Conservation (phyloP, 129 eudicot species). For the Escallonia rubra region DNA sequence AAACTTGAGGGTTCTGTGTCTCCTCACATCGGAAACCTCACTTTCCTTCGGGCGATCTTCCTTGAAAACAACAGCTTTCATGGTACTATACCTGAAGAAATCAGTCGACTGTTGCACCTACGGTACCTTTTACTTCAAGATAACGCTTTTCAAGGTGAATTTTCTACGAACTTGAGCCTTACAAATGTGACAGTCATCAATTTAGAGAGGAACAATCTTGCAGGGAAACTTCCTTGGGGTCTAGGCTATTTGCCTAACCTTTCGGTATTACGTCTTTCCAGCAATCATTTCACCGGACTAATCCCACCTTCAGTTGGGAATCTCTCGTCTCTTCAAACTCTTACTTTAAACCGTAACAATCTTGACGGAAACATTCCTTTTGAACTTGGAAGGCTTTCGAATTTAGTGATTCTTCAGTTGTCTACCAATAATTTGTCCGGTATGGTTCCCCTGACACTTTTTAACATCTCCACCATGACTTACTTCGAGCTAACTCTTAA, state of each 20-base stretch:
- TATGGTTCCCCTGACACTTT: slow-evolving; percentile 2
- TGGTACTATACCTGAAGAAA: slow-evolving; percentile 10
- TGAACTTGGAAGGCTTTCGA: slow-evolving; percentile 6
- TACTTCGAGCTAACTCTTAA: neutral
- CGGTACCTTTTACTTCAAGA: slow-evolving; percentile 7
- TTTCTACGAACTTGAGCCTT: slow-evolving; percentile 18
- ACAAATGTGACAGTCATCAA: slow-evolving; percentile 18
- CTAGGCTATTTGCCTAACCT: slow-evolving; percentile 19
- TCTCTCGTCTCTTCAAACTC: slow-evolving; percentile 11
- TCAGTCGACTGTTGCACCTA: slow-evolving; percentile 6
- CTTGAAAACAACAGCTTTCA: slow-evolving; percentile 10
- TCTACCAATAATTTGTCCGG: slow-evolving; percentile 19
- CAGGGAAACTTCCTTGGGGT: slow-evolving; percentile 17
- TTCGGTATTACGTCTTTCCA: slow-evolving; percentile 1
- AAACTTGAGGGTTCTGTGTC: slow-evolving; percentile 8
- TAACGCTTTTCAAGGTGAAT: slow-evolving; percentile 23
- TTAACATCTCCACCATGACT: neutral
- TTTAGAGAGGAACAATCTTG: slow-evolving; percentile 17
- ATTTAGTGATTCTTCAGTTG: slow-evolving; percentile 4
- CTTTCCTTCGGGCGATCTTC: neutral
- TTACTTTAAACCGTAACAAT: slow-evolving; percentile 6
- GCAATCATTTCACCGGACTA: slow-evolving; percentile 24
- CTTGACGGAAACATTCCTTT: slow-evolving; percentile 29
- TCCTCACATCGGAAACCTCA: slow-evolving; percentile 14
- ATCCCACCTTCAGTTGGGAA: slow-evolving; percentile 23